Evolutionary conservation across 139 green algal species (phyloP).

Genomic region (Coelastrella sp.): DNA sequence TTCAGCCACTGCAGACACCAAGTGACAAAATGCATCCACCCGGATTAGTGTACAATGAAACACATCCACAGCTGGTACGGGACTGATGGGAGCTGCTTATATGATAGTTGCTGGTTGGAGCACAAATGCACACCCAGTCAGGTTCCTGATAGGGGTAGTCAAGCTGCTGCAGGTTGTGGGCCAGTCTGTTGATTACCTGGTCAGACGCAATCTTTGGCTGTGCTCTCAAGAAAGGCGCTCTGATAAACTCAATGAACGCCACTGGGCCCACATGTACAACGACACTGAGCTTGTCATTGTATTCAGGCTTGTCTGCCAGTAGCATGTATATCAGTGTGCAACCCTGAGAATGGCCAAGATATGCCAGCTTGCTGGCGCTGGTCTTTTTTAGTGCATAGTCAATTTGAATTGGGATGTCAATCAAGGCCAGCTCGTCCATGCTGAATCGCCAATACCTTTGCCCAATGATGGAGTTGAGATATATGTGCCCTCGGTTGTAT

Average conservation of each 20-base stretch:
- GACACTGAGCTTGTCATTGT: constrained; percentile 60
- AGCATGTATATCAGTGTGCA: constrained; percentile 64
- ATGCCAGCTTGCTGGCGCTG: constrained; percentile 46
- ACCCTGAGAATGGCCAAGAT: constrained; percentile 67
- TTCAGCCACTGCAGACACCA: constrained; percentile 39
- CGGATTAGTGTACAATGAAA: no score
- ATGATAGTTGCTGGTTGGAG: no score
- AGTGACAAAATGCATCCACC: no score
- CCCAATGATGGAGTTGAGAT: constrained; percentile 11
- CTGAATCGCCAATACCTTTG: constrained; percentile 44
- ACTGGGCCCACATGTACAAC: constrained; percentile 74
- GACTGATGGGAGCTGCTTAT: no score
- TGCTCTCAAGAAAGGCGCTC: constrained; percentile 47
- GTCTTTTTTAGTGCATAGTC: constrained; percentile 66
- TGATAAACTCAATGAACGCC: constrained; percentile 65
- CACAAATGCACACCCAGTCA: no score
- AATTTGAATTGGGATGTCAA: constrained; percentile 77
- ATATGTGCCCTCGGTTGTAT: constrained; percentile 55
- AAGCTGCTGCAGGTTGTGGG: no score
- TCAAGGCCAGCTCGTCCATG: constrained; percentile 64
- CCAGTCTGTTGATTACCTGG: no score
- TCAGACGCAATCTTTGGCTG: constrained; percentile 62
- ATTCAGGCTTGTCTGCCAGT: constrained; percentile 53
- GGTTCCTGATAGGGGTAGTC: no score
- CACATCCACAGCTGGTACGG: no score